A percentile compares a stretch with the other conserved stretches of the same genome.
Evolutionary conservation across 352 stramenopile genomes (phyloP).

Genomic region (Plasmopara viticola): DNA sequence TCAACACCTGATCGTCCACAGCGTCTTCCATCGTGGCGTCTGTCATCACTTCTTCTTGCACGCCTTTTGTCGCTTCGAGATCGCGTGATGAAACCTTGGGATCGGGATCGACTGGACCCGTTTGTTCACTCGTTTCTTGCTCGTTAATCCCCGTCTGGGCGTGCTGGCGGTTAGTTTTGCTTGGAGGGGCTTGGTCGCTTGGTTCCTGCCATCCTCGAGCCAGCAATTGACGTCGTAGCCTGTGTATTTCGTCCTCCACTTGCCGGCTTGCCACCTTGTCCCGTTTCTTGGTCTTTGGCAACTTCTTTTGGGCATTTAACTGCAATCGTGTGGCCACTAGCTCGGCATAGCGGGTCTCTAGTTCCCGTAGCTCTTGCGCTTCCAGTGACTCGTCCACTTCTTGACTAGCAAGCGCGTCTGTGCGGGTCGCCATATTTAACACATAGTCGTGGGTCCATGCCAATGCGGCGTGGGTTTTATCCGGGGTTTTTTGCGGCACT

Average conservation of each 20-base stretch:
- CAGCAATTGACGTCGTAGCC: conserved; percentile 33
- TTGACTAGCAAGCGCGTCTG: conserved; percentile 33
- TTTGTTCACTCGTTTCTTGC: no score
- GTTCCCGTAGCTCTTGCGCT: conserved; percentile 32
- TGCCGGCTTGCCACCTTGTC: conserved; percentile 30
- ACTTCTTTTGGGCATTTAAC: conserved; percentile 34
- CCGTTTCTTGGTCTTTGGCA: conserved; percentile 53
- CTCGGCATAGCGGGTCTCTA: conserved; percentile 46
- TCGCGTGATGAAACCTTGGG: no score
- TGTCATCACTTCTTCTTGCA: not conserved
- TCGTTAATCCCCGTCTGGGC: no score
- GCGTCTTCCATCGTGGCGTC: conserved; percentile 4
- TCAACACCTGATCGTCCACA: conserved; percentile 25
- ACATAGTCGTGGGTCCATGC: conserved; percentile 79
- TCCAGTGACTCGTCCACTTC: conserved; percentile 33
- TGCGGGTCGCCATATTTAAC: conserved; percentile 40
- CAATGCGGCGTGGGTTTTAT: conserved; percentile 29
- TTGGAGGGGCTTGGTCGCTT: conserved; percentile 38
- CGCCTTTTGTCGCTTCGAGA: no score
- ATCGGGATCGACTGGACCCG: no score
- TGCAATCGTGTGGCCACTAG: conserved; percentile 15
- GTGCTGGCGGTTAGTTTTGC: conserved; percentile 20
- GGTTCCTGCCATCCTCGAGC: conserved; percentile 44
- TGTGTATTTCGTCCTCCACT: conserved; percentile 33
- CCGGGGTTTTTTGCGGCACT: conserved; percentile 10